phyloP scores from a whole-genome alignment of 352 stramenopile species.

The Achlya hypogyna region DNA sequence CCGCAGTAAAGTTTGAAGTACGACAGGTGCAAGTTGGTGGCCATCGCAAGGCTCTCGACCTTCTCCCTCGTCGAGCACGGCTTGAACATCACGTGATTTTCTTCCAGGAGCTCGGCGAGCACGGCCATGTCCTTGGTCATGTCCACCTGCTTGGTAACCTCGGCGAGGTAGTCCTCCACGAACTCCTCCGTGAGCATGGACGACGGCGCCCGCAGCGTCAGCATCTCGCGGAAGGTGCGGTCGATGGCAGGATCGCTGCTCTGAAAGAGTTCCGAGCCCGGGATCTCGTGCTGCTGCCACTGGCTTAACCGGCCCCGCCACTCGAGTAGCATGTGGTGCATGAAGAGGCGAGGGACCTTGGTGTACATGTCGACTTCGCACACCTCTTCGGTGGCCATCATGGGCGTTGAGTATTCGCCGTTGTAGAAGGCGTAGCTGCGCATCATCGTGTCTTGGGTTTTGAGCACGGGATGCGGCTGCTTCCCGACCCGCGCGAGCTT shows the following conservation, averaged over 20 bases:
- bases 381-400: conserved; percentile 16
- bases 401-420: conserved; percentile 18
- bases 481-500: conserved; percentile 10
- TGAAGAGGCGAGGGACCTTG: conserved; percentile 7
- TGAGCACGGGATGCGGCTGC: neutral
- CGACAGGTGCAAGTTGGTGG: conserved; percentile 77
- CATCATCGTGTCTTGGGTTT: conserved; percentile 19
- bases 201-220: neutral
- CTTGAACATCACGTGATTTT: conserved; percentile 76
- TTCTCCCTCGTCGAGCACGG: conserved; percentile 75
- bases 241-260: conserved; percentile 4
- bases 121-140: conserved; percentile 12
- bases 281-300: conserved; percentile 1
- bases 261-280: conserved; percentile 7
- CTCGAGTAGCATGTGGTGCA: conserved; percentile 15
- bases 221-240: neutral
- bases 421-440: conserved; percentile 18
- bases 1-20: conserved; percentile 62
- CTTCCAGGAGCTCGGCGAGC: conserved; percentile 24
- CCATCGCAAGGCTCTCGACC: conserved; percentile 66
- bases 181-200: conserved; percentile 9
- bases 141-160: conserved; percentile 6
- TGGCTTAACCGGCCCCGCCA: conserved; percentile 1
- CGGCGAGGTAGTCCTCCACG: neutral
- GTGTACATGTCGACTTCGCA: conserved; percentile 12